These are phyloP conservation scores for Capsicum baccatum DNA, from an alignment of 257 asterid species.

Conservation along the genomic window DNA sequence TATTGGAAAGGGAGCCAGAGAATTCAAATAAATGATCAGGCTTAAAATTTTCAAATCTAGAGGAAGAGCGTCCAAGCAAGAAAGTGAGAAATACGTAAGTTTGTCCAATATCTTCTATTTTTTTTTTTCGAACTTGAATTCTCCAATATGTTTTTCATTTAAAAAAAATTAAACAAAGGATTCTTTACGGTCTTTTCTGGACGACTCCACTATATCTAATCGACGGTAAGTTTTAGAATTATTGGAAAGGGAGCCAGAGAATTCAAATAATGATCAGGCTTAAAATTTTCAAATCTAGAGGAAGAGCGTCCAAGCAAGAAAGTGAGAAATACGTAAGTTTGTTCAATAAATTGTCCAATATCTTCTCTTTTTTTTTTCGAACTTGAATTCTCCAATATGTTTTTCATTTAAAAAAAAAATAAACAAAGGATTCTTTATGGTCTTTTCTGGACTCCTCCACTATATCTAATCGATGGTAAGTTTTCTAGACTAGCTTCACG, in stretches of 20 bases:
- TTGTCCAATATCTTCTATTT: too few species aligned
- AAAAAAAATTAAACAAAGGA: neutral
- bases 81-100: neutral
- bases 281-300: neutral
- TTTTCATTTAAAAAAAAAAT: neutral
- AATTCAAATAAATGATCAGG: neutral
- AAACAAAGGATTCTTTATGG: neutral
- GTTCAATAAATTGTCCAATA: neutral
- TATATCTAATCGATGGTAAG: neutral
- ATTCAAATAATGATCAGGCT: neutral
- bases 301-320: neutral
- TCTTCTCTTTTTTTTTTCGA: too few species aligned
- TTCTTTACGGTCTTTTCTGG: neutral
- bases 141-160: neutral
- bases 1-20: neutral
- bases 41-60: neutral
- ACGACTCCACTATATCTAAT: neutral
- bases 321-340: neutral
- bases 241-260: neutral
- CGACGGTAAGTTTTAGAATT: neutral
- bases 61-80: neutral
- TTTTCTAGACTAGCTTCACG: neutral
- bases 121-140: neutral
- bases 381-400: neutral
- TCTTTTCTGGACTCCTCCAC: neutral